phyloP scores from a whole-genome alignment of 2,329 filamentous ascomycete genomes.

The Teratosphaeria destructans region DNA sequence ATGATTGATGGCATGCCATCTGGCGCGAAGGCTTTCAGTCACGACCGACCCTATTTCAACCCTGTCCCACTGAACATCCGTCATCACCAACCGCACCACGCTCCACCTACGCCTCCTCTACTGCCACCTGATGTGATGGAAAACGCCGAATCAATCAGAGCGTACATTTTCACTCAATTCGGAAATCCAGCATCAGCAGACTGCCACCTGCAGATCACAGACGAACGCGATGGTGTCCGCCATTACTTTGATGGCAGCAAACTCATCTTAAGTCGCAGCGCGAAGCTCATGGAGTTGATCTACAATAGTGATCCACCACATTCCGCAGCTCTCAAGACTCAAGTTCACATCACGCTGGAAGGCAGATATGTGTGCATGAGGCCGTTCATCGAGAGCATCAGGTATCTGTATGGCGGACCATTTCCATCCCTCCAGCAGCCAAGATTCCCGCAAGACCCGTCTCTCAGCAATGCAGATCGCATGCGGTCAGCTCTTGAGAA shows the following conservation, averaged over 20 bases:
- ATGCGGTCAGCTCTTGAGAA: constrained; percentile 46
- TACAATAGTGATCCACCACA: constrained; percentile 4
- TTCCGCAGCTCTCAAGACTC: constrained; percentile 6
- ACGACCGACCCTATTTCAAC: constrained; percentile 4
- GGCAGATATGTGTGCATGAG: constrained; percentile 13
- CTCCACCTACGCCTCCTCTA: constrained; percentile 6
- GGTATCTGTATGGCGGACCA: constrained; percentile 24
- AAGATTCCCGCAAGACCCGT: background rate
- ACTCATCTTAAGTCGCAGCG: constrained; percentile 22
- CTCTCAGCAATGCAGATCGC: constrained; percentile 9
- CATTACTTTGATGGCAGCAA: constrained; percentile 20
- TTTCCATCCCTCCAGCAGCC: constrained; percentile 15
- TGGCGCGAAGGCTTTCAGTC: constrained; percentile 6
- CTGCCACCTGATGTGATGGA: constrained; percentile 15
- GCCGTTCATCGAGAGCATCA: constrained; percentile 19
- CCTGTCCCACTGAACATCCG: constrained; percentile 2
- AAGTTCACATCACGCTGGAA: constrained; percentile 12
- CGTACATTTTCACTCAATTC: constrained; percentile 19
- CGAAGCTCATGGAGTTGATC: constrained; percentile 15
- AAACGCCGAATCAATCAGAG: constrained; percentile 21
- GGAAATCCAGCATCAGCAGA: constrained; percentile 20
- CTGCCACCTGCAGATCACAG: constrained; percentile 21
- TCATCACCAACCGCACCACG: constrained; percentile 9
- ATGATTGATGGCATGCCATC: constrained; percentile 6
- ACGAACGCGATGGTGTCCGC: constrained; percentile 9